A percentile compares a stretch with the other conserved stretches of the same genome.
Conservation (phyloP, 1,284 basidiomycete species). For the Ustilago trichophora region DNA sequence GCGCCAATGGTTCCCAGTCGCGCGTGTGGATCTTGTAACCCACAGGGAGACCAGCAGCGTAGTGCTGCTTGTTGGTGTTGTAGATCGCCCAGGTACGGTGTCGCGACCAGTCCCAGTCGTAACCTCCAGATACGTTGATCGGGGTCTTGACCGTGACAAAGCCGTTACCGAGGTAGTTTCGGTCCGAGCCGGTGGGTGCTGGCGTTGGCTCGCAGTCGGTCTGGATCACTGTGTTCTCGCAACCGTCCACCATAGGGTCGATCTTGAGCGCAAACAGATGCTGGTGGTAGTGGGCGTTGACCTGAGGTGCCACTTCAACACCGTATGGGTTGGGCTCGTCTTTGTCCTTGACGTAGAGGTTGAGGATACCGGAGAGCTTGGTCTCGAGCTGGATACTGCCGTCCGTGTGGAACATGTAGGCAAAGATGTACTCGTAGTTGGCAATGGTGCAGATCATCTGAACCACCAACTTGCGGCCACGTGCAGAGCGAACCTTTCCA, state of each 20-base stretch:
- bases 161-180: slow-evolving; percentile 67
- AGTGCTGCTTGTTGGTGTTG: slow-evolving; percentile 67
- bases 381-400: slow-evolving; percentile 83
- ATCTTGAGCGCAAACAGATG: slow-evolving; percentile 81
- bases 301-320: slow-evolving; percentile 79
- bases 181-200: slow-evolving; percentile 56
- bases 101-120: slow-evolving; percentile 64
- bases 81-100: slow-evolving; percentile 68
- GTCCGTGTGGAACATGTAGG: slow-evolving; percentile 79
- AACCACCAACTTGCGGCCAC: slow-evolving; percentile 81
- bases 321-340: slow-evolving; percentile 75
- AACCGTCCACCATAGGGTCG: slow-evolving; percentile 91
- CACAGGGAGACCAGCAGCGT: slow-evolving; percentile 72
- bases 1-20: slow-evolving; percentile 71
- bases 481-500: slow-evolving; percentile 76
- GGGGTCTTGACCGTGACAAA: slow-evolving; percentile 67
- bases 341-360: slow-evolving; percentile 68
- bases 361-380: slow-evolving; percentile 80
- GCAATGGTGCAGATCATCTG: slow-evolving; percentile 89
- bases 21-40: slow-evolving; percentile 73
- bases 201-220: slow-evolving; percentile 68
- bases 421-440: slow-evolving; percentile 84
- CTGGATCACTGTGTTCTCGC: slow-evolving; percentile 77
- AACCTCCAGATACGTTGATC: slow-evolving; percentile 61
- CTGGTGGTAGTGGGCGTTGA: slow-evolving; percentile 90